These are phyloP conservation scores for Talaromyces pinophilus DNA, from an alignment of 2,329 filamentous ascomycete species.

Conservation along the genomic window DNA sequence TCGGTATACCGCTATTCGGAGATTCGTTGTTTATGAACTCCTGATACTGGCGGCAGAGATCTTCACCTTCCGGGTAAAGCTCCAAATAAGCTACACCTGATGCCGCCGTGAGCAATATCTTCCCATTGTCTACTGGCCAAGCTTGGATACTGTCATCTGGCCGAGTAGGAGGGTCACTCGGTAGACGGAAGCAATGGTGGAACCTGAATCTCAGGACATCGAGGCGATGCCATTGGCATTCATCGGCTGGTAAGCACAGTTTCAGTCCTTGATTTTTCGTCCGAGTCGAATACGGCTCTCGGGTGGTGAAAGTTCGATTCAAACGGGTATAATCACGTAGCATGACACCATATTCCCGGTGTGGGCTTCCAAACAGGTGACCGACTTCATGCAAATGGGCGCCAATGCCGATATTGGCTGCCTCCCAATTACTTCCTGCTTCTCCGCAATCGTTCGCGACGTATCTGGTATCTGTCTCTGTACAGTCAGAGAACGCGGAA, in stretches of 20 bases:
- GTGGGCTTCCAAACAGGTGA: constrained; percentile 84
- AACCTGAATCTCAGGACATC: constrained; percentile 85
- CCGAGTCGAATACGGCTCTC: constrained; percentile 82
- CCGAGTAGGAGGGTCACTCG: constrained; percentile 66
- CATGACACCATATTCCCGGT: constrained; percentile 92
- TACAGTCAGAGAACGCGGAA: constrained; percentile 86
- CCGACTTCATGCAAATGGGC: constrained; percentile 90
- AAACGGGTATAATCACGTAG: constrained; percentile 80
- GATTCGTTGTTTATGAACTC: constrained; percentile 69
- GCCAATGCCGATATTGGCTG: constrained; percentile 91
- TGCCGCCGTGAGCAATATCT: constrained; percentile 73
- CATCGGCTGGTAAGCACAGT: constrained; percentile 71
- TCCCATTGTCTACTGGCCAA: constrained; percentile 78
- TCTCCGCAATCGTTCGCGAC: constrained; percentile 86
- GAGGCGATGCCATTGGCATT: constrained; percentile 88
- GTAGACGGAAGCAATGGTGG: constrained; percentile 85
- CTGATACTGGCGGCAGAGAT: constrained; percentile 76
- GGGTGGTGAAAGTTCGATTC: constrained; percentile 77
- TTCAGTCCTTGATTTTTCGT: constrained; percentile 79
- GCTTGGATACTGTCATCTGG: constrained; percentile 78
- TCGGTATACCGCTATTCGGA: constrained; percentile 61
- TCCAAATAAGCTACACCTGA: constrained; percentile 86
- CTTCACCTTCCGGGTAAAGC: constrained; percentile 76
- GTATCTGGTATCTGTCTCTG: constrained; percentile 75
- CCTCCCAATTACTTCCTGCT: constrained; percentile 88